Percentiles rank a stretch among this genome's conserved stretches.
These are phyloP conservation scores for Aspergillus sp. DNA, from an alignment of 2,329 filamentous ascomycete genomes.

Conservation along the genomic window DNA sequence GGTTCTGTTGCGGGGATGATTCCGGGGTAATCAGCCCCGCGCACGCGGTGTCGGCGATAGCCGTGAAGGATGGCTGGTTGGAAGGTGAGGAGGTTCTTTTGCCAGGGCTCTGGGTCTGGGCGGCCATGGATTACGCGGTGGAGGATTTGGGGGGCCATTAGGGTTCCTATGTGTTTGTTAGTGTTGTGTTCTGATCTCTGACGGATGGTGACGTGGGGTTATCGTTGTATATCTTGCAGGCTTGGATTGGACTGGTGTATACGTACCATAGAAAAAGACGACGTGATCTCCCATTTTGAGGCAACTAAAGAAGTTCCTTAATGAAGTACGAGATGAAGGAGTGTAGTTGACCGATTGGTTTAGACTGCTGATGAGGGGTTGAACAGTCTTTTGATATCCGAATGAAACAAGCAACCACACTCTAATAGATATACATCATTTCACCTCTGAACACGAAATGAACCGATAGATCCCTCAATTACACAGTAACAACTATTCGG, in stretches of 20 bases:
- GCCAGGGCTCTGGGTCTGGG: constrained; percentile 44
- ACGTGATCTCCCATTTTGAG: constrained; percentile 42
- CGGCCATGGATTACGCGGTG: constrained; percentile 72
- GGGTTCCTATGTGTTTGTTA: constrained; percentile 38
- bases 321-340: no score
- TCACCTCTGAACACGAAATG: no score
- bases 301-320: not conserved
- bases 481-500: not conserved
- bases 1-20: constrained; percentile 44
- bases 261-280: constrained; percentile 59
- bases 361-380: not conserved
- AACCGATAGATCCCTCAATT: no score
- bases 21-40: constrained; percentile 69
- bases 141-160: constrained; percentile 84
- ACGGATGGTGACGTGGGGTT: not conserved
- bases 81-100: constrained; percentile 54
- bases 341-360: no score
- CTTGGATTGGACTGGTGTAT: not conserved
- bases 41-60: constrained; percentile 66
- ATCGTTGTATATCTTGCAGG: not conserved
- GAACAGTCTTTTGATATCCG: not conserved
- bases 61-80: constrained; percentile 68
- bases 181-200: not conserved
- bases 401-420: no score
- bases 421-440: no score